phyloP scores from a whole-genome alignment of 306 rosid species.

The Luffa aegyptiaca region DNA sequence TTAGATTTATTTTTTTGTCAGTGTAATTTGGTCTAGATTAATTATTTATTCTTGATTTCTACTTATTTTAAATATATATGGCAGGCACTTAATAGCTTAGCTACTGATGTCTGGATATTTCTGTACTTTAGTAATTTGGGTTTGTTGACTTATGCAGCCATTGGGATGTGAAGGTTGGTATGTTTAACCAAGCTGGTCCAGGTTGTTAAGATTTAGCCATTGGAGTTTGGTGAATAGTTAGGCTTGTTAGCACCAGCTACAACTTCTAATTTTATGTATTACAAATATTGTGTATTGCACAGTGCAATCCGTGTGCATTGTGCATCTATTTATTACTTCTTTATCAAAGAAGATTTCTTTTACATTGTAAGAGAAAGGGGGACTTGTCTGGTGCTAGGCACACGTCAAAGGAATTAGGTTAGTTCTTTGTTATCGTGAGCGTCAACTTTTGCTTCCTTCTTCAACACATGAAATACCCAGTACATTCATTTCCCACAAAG shows the following conservation, averaged over 20 bases:
- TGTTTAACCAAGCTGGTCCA: background rate
- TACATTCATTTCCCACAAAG: background rate
- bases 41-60: background rate
- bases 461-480: background rate
- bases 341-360: background rate
- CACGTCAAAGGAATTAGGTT: background rate
- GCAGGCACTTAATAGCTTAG: background rate
- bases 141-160: background rate
- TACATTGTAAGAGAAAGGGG: background rate
- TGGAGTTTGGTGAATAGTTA: background rate
- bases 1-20: background rate
- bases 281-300: background rate
- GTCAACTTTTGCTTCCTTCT: background rate
- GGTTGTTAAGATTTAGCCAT: background rate
- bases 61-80: background rate
- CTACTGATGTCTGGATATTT: background rate
- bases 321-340: background rate
- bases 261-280: background rate
- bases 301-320: background rate
- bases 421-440: background rate
- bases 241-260: background rate
- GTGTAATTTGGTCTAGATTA: background rate
- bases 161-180: background rate
- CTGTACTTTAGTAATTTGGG: background rate
- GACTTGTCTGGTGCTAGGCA: background rate